Base-by-base conservation (phyloP, 176 grass and related monocot species). In the Typha latifolia region DNA sequence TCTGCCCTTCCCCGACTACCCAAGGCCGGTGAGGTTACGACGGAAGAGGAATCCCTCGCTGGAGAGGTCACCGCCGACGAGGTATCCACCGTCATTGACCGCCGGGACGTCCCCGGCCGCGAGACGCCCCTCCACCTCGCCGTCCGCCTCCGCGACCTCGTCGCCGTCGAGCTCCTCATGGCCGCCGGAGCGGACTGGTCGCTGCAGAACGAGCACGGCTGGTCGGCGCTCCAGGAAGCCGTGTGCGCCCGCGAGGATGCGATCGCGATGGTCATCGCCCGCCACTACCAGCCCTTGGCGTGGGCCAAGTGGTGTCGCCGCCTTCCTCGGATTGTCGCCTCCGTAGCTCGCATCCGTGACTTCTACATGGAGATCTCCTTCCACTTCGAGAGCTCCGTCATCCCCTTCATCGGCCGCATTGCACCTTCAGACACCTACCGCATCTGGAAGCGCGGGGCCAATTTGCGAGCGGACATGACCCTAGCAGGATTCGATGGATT, bases 351-450 rank as follows among this genome's bases (percentile, higher is more conserved):
- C 75, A 93, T 99, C 75, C 78, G 78, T 0, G 86, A 99, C 75
- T 93, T 93, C 72, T 99, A 99, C 78, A 99, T 99, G 94, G 94
- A 99, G 81, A 99, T 99, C 83, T 85, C 86, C 63, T 99, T 99
- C 81, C 89, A 99, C 78, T 99, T 99, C 64, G 94, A 99, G 81
- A 93, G 89, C 31, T 99, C 94, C 32, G 94, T 99, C 22, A 99
- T 99, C 32, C 94, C 94, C 1, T 99, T 99, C 75, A 89, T 93
- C 32, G 82, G 94, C 48, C 81, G 94, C 72, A 99, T 99, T 61
- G 94, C 94, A 14, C 94, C 94, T 0, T 99, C 94, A 0, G 94
- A 99, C 70, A 93, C 89, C 51, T 99, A 99, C 69, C 86, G 89
- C 76, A 99, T 99, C 47, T 99, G 94, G 94, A 99, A 99, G 73